Evolutionary conservation across 2,329 filamentous ascomycete genomes (phyloP).

Genomic region (Madurella fahalii): DNA sequence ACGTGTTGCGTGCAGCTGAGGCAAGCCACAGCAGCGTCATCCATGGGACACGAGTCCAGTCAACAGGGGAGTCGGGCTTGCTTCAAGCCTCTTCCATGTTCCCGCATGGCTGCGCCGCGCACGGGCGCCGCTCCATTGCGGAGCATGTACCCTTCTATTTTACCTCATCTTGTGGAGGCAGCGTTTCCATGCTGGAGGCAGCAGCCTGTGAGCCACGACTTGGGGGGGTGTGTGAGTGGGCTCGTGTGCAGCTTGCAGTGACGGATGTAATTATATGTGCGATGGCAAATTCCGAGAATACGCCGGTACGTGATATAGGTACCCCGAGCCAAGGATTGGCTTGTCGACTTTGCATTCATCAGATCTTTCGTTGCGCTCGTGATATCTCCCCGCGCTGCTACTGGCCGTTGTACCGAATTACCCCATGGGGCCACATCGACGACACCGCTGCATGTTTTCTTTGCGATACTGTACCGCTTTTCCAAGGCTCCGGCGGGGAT

Average conservation of each 20-base stretch:
- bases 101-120: conserved; percentile 15
- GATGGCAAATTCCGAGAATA: conserved; percentile 29
- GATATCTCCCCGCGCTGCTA: background rate
- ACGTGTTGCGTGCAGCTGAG: conserved; percentile 11
- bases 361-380: conserved; percentile 6
- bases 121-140: conserved; percentile 12
- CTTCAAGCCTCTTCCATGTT: background rate
- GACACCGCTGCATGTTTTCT: background rate
- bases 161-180: too few species aligned
- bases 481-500: conserved; percentile 1
- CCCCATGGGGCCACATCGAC: background rate
- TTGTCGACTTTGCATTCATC: conserved; percentile 5
- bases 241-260: conserved; percentile 6
- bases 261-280: conserved; percentile 12
- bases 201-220: too few species aligned
- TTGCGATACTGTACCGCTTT: background rate
- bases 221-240: background rate
- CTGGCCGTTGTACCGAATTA: background rate
- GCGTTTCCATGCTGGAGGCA: too few species aligned
- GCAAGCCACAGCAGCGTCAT: conserved; percentile 16
- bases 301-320: conserved; percentile 18
- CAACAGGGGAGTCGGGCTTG: background rate
- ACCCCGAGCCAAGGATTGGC: background rate
- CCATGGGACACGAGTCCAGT: background rate
- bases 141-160: conserved; percentile 3